Base-by-base conservation (phyloP, 768 basidiomycete genomes). In the Xerocomellus chrysenteron region DNA sequence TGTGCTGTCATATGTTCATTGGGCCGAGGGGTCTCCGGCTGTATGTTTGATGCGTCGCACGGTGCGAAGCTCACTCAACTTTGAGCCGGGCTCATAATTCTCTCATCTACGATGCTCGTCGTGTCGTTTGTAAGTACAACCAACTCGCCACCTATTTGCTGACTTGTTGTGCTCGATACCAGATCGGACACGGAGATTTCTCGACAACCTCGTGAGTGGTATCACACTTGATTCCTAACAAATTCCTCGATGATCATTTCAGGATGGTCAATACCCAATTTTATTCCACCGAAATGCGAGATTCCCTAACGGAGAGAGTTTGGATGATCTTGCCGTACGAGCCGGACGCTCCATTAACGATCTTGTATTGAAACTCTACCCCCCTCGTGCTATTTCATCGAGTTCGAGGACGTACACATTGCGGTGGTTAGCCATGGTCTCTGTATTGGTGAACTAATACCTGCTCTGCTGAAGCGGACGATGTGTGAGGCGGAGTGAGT, bases 161-260 rank as follows among this genome's bases (percentile, higher is more conserved):
- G 43, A 58, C 50, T 13, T 14, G 28, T 28, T 28, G 28, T 28
- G 6, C 28, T 28, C 28, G 35, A 14, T 36, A 7, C 24, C 47
- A 91, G 88, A 76, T 90, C 60, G 77, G 90, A 51, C 90, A 92
- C 67, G 90, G 84, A 30, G 87, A 92, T 89, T 88, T 9, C 82
- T 80, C 36, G 90, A 92, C 61, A 92, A 92, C 62, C 59, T 86
- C 65, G 89, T 88, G 48, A 46, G 82, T 65, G 16, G 26, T 35
- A 26, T 36, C 16, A 0, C 7, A 4, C n/a, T 5, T 5, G 33
- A 50, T 12, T 47, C 73, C 75, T 3, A 63, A 62, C 21, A 67
- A 68, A 48, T 69, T 67, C 9, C 70, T 71, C 45, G 72, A 76
- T 16, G 80, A 82, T 17, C 82, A 86, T 62, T 78, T 78, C 60